Evolutionary conservation across 208 protist genomes (phyloP), one percentile per base, ranked within the genome.

Genomic region (Leishmania arabica): DNA sequence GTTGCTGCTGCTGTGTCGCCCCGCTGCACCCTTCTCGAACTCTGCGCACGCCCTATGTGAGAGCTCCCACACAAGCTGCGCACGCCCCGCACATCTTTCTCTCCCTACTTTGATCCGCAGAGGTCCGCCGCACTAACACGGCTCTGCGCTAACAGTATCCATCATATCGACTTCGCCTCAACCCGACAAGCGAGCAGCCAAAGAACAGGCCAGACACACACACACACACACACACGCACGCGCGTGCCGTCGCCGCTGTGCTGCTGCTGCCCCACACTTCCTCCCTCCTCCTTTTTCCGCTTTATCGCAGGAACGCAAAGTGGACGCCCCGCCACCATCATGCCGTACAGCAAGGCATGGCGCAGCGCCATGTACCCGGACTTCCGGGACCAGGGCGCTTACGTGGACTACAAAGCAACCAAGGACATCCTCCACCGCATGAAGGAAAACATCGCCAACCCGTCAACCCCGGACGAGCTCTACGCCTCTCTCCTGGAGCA

Each of bases 281-380:
- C 15, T 45, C 8, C 72, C 72, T 62, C 24, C 64, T 34, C 17
- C n/a, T 40, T 56, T 60, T 0, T 45, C 31, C 72, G 6, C 54
- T 78, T 77, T 49, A 24, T 77, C 15, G 13, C 34, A n/a, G 17
- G 1, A 31, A 62, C 51, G 51, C 4, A 54, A 24, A 37, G 13
- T 11, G 5, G 37, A 21, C 65, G 9, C 65, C 37, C 1, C n/a
- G 53, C 56, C 31, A 24, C 1, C 34, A 81, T 24, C 47, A 96
- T 98, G 92, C 91, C 92, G 76, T 96, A 91, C 78, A 95, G 91
- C 83, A 96, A 98, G 73, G 93, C 92, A 60, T 98, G 92, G 90
- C 90, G 92, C 34, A 89, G 79, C 64, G 92, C 92, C 70, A 92
- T 96, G 89, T 96, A 95, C 86, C 91, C 93, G 11, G 95, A 98